These are phyloP conservation scores for Microdochium paspali DNA, from an alignment of 2,329 filamentous ascomycete genomes.

Conservation along the genomic window DNA sequence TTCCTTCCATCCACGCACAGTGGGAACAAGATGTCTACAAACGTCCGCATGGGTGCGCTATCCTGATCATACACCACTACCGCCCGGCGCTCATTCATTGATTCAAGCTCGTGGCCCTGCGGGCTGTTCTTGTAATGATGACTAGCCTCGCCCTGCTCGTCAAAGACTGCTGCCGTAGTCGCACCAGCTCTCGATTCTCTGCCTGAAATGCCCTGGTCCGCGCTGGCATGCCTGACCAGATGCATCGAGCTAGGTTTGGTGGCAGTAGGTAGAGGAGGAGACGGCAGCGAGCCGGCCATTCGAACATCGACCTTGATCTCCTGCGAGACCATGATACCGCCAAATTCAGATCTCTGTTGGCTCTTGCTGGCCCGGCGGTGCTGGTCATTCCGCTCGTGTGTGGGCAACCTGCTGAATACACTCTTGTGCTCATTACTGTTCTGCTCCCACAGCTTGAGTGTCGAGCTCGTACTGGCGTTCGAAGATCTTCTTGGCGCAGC, in stretches of 20 bases:
- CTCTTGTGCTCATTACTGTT: conserved; percentile 1
- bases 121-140: conserved; percentile 6
- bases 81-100: not conserved
- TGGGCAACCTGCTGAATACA: conserved; percentile 1
- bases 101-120: not conserved
- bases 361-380: conserved; percentile 7
- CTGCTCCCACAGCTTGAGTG: conserved; percentile 20
- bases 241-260: not conserved
- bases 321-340: conserved; percentile 53
- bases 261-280: not conserved
- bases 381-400: conserved; percentile 4
- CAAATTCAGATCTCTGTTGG: conserved; percentile 20
- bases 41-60: conserved; percentile 18
- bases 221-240: not conserved
- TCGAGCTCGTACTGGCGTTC: conserved; percentile 9
- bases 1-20: not conserved
- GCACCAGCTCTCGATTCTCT: not conserved
- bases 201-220: not conserved
- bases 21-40: conserved; percentile 34
- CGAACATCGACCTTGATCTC: conserved; percentile 47
- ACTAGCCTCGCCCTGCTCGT: not conserved
- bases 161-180: not conserved
- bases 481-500: not conserved
- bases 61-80: not conserved
- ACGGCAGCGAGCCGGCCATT: conserved; percentile 1